phyloP scores from a whole-genome alignment of 2,329 filamentous ascomycete species.

The Fusarium luffae region DNA sequence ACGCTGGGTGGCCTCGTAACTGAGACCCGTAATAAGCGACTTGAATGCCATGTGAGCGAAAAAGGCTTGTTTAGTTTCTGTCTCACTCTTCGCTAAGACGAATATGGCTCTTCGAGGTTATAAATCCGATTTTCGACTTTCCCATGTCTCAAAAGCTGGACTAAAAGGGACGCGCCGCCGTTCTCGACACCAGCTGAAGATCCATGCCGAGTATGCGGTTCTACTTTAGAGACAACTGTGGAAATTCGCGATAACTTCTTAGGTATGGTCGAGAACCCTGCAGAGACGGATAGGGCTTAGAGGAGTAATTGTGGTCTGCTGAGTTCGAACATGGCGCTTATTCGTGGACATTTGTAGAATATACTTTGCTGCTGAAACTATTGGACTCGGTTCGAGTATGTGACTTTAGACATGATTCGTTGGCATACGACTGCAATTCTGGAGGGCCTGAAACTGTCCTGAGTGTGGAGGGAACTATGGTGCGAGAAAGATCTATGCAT shows the following conservation, averaged over 20 bases:
- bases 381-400: background rate
- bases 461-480: background rate
- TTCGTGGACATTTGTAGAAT: conserved; percentile 1
- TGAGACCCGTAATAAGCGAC: background rate
- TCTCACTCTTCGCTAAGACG: background rate
- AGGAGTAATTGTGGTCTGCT: conserved; percentile 8
- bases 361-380: background rate
- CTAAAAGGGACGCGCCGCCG: conserved; percentile 24
- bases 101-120: conserved; percentile 3
- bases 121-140: conserved; percentile 17
- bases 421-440: background rate
- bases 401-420: background rate
- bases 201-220: conserved; percentile 2
- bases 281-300: background rate
- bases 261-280: conserved; percentile 21
- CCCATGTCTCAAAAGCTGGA: conserved; percentile 19
- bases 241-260: conserved; percentile 3
- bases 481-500: background rate
- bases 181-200: conserved; percentile 28
- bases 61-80: conserved; percentile 18
- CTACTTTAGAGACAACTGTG: background rate
- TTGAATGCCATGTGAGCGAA: conserved; percentile 14
- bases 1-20: background rate
- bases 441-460: background rate
- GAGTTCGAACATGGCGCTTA: conserved; percentile 22